phyloP scores from a whole-genome alignment of 495 filamentous ascomycete species.

The Aspergillus sclerotioniger region DNA sequence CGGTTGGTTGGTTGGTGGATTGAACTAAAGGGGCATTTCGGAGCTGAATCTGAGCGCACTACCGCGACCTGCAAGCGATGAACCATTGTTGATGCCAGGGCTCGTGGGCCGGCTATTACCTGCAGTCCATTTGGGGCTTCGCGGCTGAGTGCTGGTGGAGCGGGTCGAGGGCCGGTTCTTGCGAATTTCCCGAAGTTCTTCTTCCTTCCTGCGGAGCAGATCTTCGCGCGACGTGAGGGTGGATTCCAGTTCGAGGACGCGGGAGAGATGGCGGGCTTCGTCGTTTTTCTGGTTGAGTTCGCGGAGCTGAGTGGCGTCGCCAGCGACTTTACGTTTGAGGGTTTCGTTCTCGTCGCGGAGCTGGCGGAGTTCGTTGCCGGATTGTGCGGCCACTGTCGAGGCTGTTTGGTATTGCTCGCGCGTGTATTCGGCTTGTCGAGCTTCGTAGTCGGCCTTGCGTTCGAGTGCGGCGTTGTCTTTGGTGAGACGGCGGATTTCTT shows the following conservation, averaged over 20 bases:
- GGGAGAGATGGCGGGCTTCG: slow-evolving; percentile 31
- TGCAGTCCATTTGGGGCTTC: slow-evolving; percentile 43
- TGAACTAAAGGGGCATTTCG: slow-evolving; percentile 31
- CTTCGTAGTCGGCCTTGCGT: slow-evolving; percentile 49
- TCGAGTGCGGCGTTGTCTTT: slow-evolving; percentile 43
- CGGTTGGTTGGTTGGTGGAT: not conserved
- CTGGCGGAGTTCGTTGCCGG: slow-evolving; percentile 48
- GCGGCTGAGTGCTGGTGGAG: slow-evolving; percentile 45
- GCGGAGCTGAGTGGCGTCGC: slow-evolving; percentile 51
- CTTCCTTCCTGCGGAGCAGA: slow-evolving; percentile 57
- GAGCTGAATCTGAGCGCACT: slow-evolving; percentile 45
- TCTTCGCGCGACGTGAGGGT: slow-evolving; percentile 40
- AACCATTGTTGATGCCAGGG: slow-evolving; percentile 37
- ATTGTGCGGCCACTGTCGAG: slow-evolving; percentile 52
- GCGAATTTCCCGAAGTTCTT: slow-evolving; percentile 58
- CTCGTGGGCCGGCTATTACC: slow-evolving; percentile 43
- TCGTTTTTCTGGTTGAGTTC: slow-evolving; percentile 48
- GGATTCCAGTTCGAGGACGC: slow-evolving; percentile 51
- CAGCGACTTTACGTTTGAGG: slow-evolving; percentile 49
- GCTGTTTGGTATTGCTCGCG: slow-evolving; percentile 63
- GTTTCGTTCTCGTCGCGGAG: slow-evolving; percentile 46
- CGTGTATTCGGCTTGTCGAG: slow-evolving; percentile 56
- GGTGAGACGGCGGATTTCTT: slow-evolving; percentile 42
- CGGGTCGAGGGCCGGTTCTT: slow-evolving; percentile 47
- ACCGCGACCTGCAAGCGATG: slow-evolving; percentile 29